Conservation (phyloP, 805 yeast species). For the Kodamaea neixiangensis region DNA sequence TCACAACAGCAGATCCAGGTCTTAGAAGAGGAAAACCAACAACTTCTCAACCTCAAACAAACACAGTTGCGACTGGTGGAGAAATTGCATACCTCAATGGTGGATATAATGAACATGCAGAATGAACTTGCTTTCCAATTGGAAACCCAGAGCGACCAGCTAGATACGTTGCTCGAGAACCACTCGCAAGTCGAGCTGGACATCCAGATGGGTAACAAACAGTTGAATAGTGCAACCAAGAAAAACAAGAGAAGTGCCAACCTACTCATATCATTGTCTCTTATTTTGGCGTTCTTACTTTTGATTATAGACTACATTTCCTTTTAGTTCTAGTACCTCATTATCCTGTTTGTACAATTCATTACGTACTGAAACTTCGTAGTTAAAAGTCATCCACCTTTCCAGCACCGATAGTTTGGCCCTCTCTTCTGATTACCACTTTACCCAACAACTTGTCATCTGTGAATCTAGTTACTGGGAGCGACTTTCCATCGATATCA, state of each 20-base stretch:
- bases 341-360: not conserved
- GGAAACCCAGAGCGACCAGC: slow-evolving; percentile 69
- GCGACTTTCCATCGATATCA: slow-evolving; percentile 46
- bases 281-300: slow-evolving; percentile 57
- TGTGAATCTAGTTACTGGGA: slow-evolving; percentile 54
- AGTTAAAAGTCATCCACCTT: slow-evolving; percentile 29
- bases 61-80: slow-evolving; percentile 62
- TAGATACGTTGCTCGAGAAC: slow-evolving; percentile 60
- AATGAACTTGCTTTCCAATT: slow-evolving; percentile 74
- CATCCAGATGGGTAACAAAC: slow-evolving; percentile 68
- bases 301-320: slow-evolving; percentile 53
- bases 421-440: slow-evolving; percentile 69
- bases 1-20: slow-evolving; percentile 59
- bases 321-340: slow-evolving; percentile 6
- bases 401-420: slow-evolving; percentile 70
- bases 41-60: slow-evolving; percentile 54
- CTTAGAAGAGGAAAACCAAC: slow-evolving; percentile 60
- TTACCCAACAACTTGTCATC: slow-evolving; percentile 60
- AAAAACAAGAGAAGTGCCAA: slow-evolving; percentile 61
- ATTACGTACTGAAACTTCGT: not conserved
- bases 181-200: slow-evolving; percentile 69
- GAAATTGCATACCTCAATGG: slow-evolving; percentile 58
- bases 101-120: slow-evolving; percentile 76
- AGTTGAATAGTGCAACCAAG: slow-evolving; percentile 65
- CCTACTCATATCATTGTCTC: slow-evolving; percentile 54